These are phyloP conservation scores for Aspergillus quadrilineatus DNA, from an alignment of 2,329 filamentous ascomycete species.

Conservation along the genomic window DNA sequence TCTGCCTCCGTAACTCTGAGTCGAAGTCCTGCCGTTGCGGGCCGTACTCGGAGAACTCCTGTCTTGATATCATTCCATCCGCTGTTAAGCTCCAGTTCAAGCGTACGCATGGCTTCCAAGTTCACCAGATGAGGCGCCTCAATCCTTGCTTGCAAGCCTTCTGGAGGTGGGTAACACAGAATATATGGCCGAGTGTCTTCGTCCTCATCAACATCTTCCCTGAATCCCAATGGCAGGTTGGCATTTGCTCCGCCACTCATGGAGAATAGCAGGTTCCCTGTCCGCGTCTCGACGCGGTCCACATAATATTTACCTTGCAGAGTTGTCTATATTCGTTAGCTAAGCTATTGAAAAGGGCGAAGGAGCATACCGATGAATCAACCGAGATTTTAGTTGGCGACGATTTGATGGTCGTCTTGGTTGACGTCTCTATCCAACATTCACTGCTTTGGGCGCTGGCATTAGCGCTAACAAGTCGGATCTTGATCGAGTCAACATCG, in stretches of 20 bases:
- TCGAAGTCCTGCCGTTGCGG: slow-evolving; percentile 61
- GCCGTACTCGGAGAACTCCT: slow-evolving; percentile 54
- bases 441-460: slow-evolving; percentile 57
- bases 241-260: slow-evolving; percentile 30
- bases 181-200: slow-evolving; percentile 60
- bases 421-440: slow-evolving; percentile 60
- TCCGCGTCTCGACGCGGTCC: slow-evolving; percentile 65
- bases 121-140: slow-evolving; percentile 69
- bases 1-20: slow-evolving; percentile 54
- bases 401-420: slow-evolving; percentile 51
- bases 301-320: slow-evolving; percentile 70
- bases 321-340: slow-evolving; percentile 29
- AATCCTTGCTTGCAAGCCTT: slow-evolving; percentile 68
- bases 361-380: slow-evolving; percentile 44
- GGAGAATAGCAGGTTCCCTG: slow-evolving; percentile 41
- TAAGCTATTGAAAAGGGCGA: slow-evolving; percentile 16
- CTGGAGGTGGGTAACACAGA: slow-evolving; percentile 69
- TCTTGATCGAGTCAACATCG: slow-evolving; percentile 61
- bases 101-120: slow-evolving; percentile 72
- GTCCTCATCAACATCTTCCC: slow-evolving; percentile 32
- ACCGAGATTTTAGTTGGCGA: slow-evolving; percentile 56
- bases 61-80: slow-evolving; percentile 68
- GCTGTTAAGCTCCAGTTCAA: slow-evolving; percentile 71
- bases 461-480: slow-evolving; percentile 60
- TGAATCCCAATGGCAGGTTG: slow-evolving; percentile 36